Evolutionary conservation across 2,329 filamentous ascomycete genomes (phyloP), one percentile per base, ranked within the genome.

Genomic region (Fragosphaeria purpurea): DNA sequence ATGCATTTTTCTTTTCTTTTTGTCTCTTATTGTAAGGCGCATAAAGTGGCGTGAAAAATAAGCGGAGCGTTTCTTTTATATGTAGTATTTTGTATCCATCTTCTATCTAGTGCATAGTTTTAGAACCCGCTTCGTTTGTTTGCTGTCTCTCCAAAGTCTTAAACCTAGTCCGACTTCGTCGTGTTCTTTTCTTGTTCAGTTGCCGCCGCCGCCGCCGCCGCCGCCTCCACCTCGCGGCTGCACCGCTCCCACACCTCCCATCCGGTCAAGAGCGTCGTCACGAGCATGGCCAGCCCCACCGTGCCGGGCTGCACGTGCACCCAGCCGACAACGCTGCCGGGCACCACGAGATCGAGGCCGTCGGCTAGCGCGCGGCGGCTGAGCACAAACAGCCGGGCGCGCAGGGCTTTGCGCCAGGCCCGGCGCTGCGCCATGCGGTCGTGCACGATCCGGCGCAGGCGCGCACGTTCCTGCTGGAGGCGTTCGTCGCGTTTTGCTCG

Each of bases 321-420:
- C 82, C 82, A 86, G 0, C 80, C 80, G 11, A 86, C 65, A 1
- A 75, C 67, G 6, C 69, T 67, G 0, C 77, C 77, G 0, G 85
- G 85, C 35, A 86, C 68, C 4, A 81, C 59, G 44, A 86, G 61
- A 61, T 88, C 85, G 47, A 84, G 71, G 6, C 66, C 57, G 59
- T 86, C 80, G 1, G 79, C 71, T 1, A 80, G 53, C 6, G 83
- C 61, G 46, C 71, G 70, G 11, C 75, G 72, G 33, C 67, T 57
- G 2, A 82, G 60, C 1, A 58, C 61, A 22, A 50, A 57, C 1
- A 65, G 60, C 51, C 67, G 60, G 5, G 45, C 46, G 12, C 45
- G 42, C 12, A 55, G 22, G 1, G 45, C 44, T 4, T 51, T 41
- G 10, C 40, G 41, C 9, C 52, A 58, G 41, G 57, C 56, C 9